A percentile compares a stretch with the other conserved stretches of the same genome.
Evolutionary conservation across 768 basidiomycete genomes (phyloP).

Genomic region (Gymnopilus dilepis): DNA sequence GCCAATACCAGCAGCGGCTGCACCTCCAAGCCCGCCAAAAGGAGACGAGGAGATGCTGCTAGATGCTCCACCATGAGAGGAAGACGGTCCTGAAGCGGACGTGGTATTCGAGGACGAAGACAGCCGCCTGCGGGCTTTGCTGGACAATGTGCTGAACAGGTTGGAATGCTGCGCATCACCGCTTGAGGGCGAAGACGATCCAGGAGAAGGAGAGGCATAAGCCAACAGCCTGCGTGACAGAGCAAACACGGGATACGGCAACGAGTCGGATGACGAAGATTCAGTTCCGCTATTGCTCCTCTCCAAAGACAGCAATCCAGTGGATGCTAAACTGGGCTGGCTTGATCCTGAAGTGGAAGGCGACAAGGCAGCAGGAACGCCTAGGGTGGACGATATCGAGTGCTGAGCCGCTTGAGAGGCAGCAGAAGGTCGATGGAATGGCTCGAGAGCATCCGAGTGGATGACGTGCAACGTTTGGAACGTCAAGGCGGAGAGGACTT

Average conservation of each 20-base stretch:
- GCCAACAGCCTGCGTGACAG: conserved; percentile 69
- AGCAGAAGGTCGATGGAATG: conserved; percentile 33
- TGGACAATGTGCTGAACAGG: neutral
- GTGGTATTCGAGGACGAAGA: conserved; percentile 26
- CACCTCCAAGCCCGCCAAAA: conserved; percentile 22
- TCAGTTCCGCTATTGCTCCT: neutral
- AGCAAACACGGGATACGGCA: conserved; percentile 59
- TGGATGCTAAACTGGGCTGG: neutral
- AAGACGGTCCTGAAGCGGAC: conserved; percentile 19
- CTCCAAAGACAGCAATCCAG: neutral
- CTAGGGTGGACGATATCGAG: neutral
- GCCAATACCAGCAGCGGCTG: conserved; percentile 6
- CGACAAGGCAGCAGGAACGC: neutral
- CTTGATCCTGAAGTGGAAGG: neutral
- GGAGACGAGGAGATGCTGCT: conserved; percentile 25
- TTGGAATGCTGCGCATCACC: neutral
- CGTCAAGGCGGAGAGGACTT: conserved; percentile 60
- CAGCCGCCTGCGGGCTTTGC: conserved; percentile 18
- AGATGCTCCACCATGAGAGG: neutral
- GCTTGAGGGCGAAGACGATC: neutral
- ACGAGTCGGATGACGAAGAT: neutral
- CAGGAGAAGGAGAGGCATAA: conserved; percentile 43
- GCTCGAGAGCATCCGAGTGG: conserved; percentile 47
- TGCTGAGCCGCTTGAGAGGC: neutral
- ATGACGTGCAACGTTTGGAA: conserved; percentile 58